phyloP scores from a whole-genome alignment of 1,284 basidiomycete genomes.

The Exobasidium cylindrosporum region DNA sequence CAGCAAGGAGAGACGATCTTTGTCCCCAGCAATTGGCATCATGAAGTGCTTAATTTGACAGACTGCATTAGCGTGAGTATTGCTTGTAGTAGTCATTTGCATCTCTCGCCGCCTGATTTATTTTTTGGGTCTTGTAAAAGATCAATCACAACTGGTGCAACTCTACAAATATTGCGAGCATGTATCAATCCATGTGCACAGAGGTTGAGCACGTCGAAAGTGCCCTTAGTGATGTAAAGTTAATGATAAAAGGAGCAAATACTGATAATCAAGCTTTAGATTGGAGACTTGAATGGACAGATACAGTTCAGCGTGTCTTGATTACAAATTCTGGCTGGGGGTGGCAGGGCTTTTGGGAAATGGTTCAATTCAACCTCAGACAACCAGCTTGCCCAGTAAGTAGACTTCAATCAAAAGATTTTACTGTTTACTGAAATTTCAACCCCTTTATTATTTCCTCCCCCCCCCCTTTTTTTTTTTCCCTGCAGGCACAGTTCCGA shows the following conservation, averaged over 20 bases:
- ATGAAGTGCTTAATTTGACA: slow-evolving; percentile 50
- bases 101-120: not conserved
- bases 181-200: slow-evolving; percentile 57
- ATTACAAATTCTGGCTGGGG: slow-evolving; percentile 48
- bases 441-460: no score
- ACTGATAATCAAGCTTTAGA: not conserved
- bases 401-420: not conserved
- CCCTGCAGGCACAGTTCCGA: not conserved
- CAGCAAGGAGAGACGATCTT: slow-evolving; percentile 40
- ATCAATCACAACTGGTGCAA: slow-evolving; percentile 59
- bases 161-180: slow-evolving; percentile 57
- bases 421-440: not conserved
- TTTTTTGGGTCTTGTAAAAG: slow-evolving; percentile 3
- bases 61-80: slow-evolving; percentile 28
- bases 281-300: slow-evolving; percentile 37
- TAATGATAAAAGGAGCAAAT: slow-evolving; percentile 50
- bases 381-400: slow-evolving; percentile 15
- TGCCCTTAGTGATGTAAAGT: slow-evolving; percentile 58
- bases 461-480: no score
- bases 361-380: slow-evolving; percentile 32
- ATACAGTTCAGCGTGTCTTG: slow-evolving; percentile 36
- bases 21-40: slow-evolving; percentile 54
- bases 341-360: slow-evolving; percentile 48
- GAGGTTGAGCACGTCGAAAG: slow-evolving; percentile 57
- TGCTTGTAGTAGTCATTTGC: not conserved